Evolutionary conservation across 129 eudicot species (phyloP), one percentile per base, ranked within the genome.

Genomic region (Arctium lappa): DNA sequence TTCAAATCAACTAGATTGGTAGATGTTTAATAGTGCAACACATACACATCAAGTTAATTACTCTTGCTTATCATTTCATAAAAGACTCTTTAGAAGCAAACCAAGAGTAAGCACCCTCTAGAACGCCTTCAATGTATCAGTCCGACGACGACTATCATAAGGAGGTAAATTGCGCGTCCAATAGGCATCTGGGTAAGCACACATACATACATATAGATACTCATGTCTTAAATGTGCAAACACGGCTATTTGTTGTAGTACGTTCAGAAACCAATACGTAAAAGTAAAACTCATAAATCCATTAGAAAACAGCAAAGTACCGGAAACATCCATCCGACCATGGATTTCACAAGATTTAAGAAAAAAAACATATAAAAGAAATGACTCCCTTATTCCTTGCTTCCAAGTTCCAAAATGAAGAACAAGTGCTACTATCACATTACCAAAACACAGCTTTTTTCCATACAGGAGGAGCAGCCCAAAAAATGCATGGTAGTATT

Each of bases 381-480:
- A 70, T 48, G 72, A 69, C 32, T 50, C 44, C 79, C 71, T 80
- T 86, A 82, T 86, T 86, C 72, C 80, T 82, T 75, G 40, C 74
- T 34, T 36, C 72, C 53, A 72, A 46, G 50, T 81, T 81, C 30
- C 56, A 81, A 48, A 77, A 72, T 76, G 69, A 81, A 63, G 33
- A 74, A 77, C 71, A 69, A 80, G 78, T 56, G 39, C 78, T 50
- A 48, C 78, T 48, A 48, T 50, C 50, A 80, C 78, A 50, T 50
- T 71, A 76, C 63, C 63, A 85, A 85, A 80, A 85, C 34, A 80
- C 72, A 33, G 77, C 30, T 69, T 80, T 38, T 75, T 72, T 83
- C 70, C 77, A 60, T 62, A 81, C 87, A 84, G 11, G 40, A 79
- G 32, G 70, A 81, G 72, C 27, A 72, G 44, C 62, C 34, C 74